Percentiles rank a stretch among this genome's conserved stretches.
Conservation (phyloP, 805 yeast species). For the Starmerella kuoi region DNA sequence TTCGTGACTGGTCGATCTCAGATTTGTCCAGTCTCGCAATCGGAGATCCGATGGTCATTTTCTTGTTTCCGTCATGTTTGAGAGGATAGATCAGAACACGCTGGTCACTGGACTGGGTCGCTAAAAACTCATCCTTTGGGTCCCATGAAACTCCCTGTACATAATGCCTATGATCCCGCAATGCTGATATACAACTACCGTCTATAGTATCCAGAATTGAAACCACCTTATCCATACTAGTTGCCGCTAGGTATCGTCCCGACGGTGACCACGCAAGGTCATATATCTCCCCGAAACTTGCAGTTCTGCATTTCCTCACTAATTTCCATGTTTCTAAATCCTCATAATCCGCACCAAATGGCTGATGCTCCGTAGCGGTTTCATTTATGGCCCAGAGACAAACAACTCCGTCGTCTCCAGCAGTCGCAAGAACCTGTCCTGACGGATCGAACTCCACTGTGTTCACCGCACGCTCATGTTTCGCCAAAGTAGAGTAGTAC, state of each 20-base stretch:
- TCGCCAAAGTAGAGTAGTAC: constrained; percentile 66
- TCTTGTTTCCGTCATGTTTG: neutral
- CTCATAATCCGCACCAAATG: constrained; percentile 43
- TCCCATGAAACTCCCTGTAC: constrained; percentile 98
- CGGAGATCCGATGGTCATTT: constrained; percentile 2
- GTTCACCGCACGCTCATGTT: constrained; percentile 92
- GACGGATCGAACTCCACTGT: constrained; percentile 66
- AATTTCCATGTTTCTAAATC: constrained; percentile 63
- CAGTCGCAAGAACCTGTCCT: constrained; percentile 69
- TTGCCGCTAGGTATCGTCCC: constrained; percentile 62
- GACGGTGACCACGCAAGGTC: constrained; percentile 92
- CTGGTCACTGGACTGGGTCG: constrained; percentile 85
- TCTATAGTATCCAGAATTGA: constrained; percentile 49
- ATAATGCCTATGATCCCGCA: constrained; percentile 70
- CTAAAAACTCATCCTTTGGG: constrained; percentile 62
- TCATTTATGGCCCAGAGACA: constrained; percentile 54
- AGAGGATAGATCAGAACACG: constrained; percentile 58
- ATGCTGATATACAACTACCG: constrained; percentile 47
- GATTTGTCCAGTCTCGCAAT: constrained; percentile 4
- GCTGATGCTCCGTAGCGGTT: constrained; percentile 23
- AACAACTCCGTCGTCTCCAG: constrained; percentile 90
- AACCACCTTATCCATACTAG: constrained; percentile 80
- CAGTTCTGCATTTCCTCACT: constrained; percentile 33
- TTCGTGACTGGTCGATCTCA: constrained; percentile 4
- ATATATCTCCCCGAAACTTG: constrained; percentile 62